Conservation (phyloP, 139 green algal genomes). For the Edaphochlamys debaryana region DNA sequence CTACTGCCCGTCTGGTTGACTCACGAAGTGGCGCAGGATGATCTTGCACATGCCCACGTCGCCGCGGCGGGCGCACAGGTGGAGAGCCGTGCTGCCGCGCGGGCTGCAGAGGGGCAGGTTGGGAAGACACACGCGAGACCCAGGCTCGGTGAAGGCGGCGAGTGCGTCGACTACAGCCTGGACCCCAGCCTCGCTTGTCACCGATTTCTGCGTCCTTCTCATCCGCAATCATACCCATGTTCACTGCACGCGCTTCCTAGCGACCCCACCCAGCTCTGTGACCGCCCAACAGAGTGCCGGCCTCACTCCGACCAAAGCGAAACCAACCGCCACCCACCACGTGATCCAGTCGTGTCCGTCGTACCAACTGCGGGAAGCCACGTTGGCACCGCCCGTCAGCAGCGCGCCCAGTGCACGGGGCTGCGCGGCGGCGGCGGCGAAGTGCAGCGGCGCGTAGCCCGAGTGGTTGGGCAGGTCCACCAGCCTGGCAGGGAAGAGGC, state of each 20-base stretch:
- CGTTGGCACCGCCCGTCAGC: conserved; percentile 28
- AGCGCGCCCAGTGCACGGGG: conserved; percentile 4
- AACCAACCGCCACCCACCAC: neutral
- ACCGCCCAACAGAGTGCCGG: no score
- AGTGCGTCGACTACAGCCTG: no score
- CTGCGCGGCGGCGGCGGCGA: neutral
- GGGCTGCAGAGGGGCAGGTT: neutral
- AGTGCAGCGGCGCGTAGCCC: conserved; percentile 26
- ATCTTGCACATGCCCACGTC: conserved; percentile 18
- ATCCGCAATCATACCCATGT: no score
- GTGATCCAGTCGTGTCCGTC: conserved; percentile 23
- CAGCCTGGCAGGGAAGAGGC: neutral
- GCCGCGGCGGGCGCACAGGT: conserved; percentile 8
- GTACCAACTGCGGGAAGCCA: neutral
- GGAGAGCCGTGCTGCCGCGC: conserved; percentile 1
- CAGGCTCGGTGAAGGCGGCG: no score
- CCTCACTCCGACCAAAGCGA: neutral
- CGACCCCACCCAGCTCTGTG: no score
- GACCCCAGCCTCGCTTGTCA: no score
- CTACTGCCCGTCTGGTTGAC: no score
- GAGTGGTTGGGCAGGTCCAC: conserved; percentile 25
- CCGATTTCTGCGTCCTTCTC: no score
- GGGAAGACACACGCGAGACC: neutral
- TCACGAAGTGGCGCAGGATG: conserved; percentile 22
- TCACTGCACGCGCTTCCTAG: no score